Conservation (phyloP, 2,329 filamentous ascomycete species). For the Sclerotinia sclerotiorum region DNA sequence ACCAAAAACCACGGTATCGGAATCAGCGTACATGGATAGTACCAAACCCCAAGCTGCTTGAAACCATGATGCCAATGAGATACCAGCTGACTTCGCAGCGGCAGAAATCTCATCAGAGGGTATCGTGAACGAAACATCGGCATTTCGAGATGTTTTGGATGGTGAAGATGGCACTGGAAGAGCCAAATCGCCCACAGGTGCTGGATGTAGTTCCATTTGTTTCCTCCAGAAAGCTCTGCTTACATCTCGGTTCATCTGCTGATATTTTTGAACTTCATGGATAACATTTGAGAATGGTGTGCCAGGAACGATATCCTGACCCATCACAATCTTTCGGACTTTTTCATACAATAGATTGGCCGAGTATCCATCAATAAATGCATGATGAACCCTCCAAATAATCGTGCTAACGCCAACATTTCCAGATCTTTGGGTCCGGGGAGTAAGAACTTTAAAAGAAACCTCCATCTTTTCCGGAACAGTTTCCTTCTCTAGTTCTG, state of each 20-base stretch:
- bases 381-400: conserved; percentile 42
- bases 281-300: conserved; percentile 4
- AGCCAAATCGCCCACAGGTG: conserved; percentile 1
- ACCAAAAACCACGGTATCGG: conserved; percentile 42
- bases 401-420: conserved; percentile 26
- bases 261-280: conserved; percentile 4
- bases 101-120: conserved; percentile 10
- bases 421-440: background rate
- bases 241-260: background rate
- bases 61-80: conserved; percentile 28
- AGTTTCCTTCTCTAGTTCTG: conserved; percentile 4
- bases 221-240: conserved; percentile 18
- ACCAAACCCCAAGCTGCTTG: conserved; percentile 44
- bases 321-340: conserved; percentile 14
- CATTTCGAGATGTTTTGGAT: background rate
- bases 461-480: conserved; percentile 6
- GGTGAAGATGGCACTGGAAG: background rate
- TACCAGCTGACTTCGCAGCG: conserved; percentile 6
- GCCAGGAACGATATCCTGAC: background rate
- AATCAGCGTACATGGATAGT: conserved; percentile 39
- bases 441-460: conserved; percentile 10
- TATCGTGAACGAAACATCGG: conserved; percentile 18
- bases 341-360: conserved; percentile 22
- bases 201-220: conserved; percentile 13
- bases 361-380: conserved; percentile 41